A percentile compares a stretch with the other conserved stretches of the same genome.
Conservation (phyloP, 2,329 filamentous ascomycete genomes). For the Dothistroma pini region DNA sequence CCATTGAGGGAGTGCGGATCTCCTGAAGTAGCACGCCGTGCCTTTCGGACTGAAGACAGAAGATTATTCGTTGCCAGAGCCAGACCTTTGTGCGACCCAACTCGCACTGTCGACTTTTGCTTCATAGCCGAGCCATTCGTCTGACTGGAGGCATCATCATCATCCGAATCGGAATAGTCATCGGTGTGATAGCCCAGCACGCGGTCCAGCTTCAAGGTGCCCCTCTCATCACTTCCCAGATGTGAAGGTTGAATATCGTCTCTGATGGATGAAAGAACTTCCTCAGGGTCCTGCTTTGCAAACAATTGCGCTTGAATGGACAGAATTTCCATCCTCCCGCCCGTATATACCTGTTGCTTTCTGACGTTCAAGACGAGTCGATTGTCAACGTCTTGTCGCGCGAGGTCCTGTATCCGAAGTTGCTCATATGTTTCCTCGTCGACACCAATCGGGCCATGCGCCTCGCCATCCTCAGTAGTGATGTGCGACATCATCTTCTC, state of each 20-base stretch:
- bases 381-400: conserved; percentile 67
- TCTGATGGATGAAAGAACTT: conserved; percentile 64
- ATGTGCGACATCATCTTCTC: conserved; percentile 92
- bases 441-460: conserved; percentile 61
- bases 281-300: conserved; percentile 63
- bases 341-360: conserved; percentile 81
- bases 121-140: conserved; percentile 22
- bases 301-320: conserved; percentile 56
- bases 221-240: conserved; percentile 30
- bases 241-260: conserved; percentile 55
- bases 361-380: conserved; percentile 82
- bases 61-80: conserved; percentile 63
- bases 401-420: conserved; percentile 75
- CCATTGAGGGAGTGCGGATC: conserved; percentile 30
- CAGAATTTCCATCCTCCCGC: conserved; percentile 44
- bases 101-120: conserved; percentile 49
- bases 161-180: conserved; percentile 55
- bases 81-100: conserved; percentile 68
- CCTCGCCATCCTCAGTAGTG: conserved; percentile 69
- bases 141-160: conserved; percentile 42
- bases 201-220: conserved; percentile 50
- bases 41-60: conserved; percentile 60
- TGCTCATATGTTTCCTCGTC: conserved; percentile 72
- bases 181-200: conserved; percentile 68
- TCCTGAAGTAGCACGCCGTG: conserved; percentile 24